Conservation (phyloP, 805 yeast genomes). For the Yamadazyma ubonensis region DNA sequence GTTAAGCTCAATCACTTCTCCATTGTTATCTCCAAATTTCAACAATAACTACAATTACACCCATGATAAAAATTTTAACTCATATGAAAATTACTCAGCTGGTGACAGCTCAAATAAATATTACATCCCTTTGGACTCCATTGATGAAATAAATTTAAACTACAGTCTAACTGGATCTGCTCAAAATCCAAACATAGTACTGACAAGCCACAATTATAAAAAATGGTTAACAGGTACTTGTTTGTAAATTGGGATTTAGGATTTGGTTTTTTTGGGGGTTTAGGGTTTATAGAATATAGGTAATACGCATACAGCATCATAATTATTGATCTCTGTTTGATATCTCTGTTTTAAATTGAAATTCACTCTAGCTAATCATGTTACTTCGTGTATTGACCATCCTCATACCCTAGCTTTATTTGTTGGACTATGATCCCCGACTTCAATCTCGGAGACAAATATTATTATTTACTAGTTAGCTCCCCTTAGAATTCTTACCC, state of each 20-base stretch:
- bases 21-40: conserved; percentile 30
- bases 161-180: conserved; percentile 5
- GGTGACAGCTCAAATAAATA: conserved; percentile 6
- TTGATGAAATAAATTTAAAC: conserved; percentile 16
- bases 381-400: no score
- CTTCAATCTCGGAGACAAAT: no score
- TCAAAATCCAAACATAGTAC: conserved; percentile 3
- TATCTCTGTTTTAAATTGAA: no score
- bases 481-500: neutral
- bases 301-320: conserved; percentile 5
- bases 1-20: conserved; percentile 28
- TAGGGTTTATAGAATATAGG: conserved; percentile 1
- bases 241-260: conserved; percentile 1
- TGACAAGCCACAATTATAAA: conserved; percentile 15
- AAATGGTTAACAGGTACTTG: conserved; percentile 17
- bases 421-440: no score
- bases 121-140: conserved; percentile 10
- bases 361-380: no score
- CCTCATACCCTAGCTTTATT: no score
- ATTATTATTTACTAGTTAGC: no score
- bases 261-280: neutral
- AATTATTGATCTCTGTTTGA: no score
- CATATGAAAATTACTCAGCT: conserved; percentile 1
- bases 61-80: neutral
- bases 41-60: conserved; percentile 1